Base-by-base conservation (phyloP, 768 basidiomycete species). In the Boletus sp. region DNA sequence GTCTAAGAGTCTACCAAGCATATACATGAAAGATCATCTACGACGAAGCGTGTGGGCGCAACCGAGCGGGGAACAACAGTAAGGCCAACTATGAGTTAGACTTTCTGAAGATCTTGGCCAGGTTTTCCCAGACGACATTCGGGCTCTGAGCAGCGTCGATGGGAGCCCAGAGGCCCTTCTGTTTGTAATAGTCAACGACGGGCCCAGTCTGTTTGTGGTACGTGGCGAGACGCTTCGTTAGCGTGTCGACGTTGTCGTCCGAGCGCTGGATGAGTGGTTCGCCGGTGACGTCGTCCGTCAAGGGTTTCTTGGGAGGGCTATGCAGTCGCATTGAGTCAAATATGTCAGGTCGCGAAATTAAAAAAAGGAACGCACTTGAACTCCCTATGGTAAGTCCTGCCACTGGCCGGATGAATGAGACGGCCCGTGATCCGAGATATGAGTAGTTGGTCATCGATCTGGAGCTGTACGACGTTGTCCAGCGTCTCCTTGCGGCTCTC, bases 391-490 rank as follows among this genome's bases (percentile, higher is more conserved):
- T 99, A 99, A 47, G 89, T 88, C 59, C 97, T 81, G 28, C 97
- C 97, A 60, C 87, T 90, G 18, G 86, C 77, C 15, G 88, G 87
- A 76, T 99, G 97, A 63, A 98, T 85, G 58, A 99, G 80, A 56
- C 97, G 89, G 50, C 97, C 97, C 35, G 97, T 98, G 67, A 99
- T 98, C 60, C 97, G 90, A 7, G 93, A 94, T 72, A 99, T 96
- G 69, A 99, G 88, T 18, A 99, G 83, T 66, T 90, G 87, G 77
- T 99, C 97, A 56, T 91, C 87, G 69, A 99, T 95, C 69, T 86
- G 78, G 53, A 99, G 84, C 72, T 99, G 88, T 39, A 98, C 85
- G 58, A 92, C 94, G n/a, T 83, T 86, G 76, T 98, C 87, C 50
- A 99, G 83, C 68, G 89, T 89, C 77, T 98, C 94, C 65, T 89